phyloP scores from a whole-genome alignment of 805 yeast species.

The Wickerhamiella alocasiicola region DNA sequence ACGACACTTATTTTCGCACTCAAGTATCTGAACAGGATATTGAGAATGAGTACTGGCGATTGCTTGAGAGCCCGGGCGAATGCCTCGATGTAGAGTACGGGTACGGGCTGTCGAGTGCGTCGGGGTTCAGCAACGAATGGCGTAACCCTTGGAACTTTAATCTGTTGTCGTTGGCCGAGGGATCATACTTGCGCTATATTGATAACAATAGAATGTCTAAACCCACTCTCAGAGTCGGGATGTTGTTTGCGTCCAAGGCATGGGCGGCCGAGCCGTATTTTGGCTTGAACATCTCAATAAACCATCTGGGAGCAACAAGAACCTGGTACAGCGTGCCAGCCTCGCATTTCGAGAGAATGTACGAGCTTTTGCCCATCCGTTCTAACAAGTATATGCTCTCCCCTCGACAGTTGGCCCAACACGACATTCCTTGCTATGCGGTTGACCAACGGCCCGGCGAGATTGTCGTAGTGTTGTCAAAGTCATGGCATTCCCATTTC shows the following conservation, averaged over 20 bases:
- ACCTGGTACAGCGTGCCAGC: conserved; percentile 83
- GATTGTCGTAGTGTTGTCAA: conserved; percentile 56
- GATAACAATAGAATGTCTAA: conserved; percentile 22
- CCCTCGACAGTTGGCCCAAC: conserved; percentile 39
- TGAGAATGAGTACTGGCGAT: conserved; percentile 12
- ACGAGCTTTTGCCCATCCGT: conserved; percentile 40
- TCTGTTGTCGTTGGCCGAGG: conserved; percentile 48
- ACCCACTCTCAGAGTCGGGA: conserved; percentile 75
- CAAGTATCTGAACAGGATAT: neutral
- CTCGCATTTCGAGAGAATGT: conserved; percentile 42
- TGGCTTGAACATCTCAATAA: conserved; percentile 68
- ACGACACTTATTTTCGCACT: neutral
- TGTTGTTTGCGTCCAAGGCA: conserved; percentile 69
- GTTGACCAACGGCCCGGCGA: conserved; percentile 63
- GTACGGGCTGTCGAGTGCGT: neutral
- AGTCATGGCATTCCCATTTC: conserved; percentile 3
- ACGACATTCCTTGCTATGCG: conserved; percentile 38
- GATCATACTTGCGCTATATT: conserved; percentile 56
- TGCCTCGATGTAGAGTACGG: conserved; percentile 12
- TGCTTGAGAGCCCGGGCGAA: neutral
- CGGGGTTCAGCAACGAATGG: neutral
- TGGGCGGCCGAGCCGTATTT: conserved; percentile 90
- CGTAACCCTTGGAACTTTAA: conserved; percentile 53
- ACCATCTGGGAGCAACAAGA: conserved; percentile 68
- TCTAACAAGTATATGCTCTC: conserved; percentile 43